Evolutionary conservation across 1,284 basidiomycete genomes (phyloP).

Genomic region (Rhizoctonia solani): DNA sequence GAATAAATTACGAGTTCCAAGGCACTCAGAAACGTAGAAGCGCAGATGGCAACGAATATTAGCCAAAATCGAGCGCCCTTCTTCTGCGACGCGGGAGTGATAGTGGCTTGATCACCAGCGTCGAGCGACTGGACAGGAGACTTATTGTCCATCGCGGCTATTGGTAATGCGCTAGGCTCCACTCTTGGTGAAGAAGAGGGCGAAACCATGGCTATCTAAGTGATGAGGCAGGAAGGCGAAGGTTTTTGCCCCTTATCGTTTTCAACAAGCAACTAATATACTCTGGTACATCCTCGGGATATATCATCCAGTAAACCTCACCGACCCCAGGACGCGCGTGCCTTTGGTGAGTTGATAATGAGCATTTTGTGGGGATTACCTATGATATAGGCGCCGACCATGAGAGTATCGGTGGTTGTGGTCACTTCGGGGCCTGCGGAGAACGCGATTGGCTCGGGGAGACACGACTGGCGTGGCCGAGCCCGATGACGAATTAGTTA

Average conservation of each 20-base stretch:
- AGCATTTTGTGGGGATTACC: too few species aligned
- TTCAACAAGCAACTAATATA: too few species aligned
- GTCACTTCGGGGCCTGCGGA: too few species aligned
- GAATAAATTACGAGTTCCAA: constrained; percentile 44
- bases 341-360: too few species aligned
- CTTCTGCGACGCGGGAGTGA: not conserved
- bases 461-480: not conserved
- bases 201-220: not conserved
- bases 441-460: not conserved
- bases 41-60: constrained; percentile 46
- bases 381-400: too few species aligned
- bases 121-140: constrained; percentile 5
- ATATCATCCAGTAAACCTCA: too few species aligned
- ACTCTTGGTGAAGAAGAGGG: not conserved
- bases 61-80: constrained; percentile 45
- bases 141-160: not conserved
- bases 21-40: constrained; percentile 46
- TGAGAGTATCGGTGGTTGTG: too few species aligned
- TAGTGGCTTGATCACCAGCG: not conserved
- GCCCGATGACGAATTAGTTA: too few species aligned
- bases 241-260: too few species aligned
- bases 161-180: not conserved
- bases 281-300: too few species aligned
- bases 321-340: too few species aligned
- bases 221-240: too few species aligned